Percentiles rank a stretch among this genome's conserved stretches.
Conservation (phyloP, 2,329 filamentous ascomycete genomes). For the Colletotrichum nymphaeae region DNA sequence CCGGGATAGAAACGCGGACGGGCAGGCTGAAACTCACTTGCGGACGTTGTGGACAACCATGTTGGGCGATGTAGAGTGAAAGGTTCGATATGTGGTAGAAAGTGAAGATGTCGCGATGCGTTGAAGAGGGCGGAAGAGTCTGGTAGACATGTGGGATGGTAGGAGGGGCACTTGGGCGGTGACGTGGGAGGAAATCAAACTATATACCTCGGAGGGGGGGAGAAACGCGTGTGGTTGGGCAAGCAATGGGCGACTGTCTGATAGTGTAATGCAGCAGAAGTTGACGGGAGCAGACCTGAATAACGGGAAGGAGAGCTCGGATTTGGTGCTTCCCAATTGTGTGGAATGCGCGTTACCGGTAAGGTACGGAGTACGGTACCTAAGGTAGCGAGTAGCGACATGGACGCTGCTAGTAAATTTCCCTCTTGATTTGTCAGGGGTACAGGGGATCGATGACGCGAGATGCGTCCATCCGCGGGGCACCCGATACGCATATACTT, state of each 20-base stretch:
- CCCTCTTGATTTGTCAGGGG: constrained; percentile 25
- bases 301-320: neutral
- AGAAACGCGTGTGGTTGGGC: constrained; percentile 15
- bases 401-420: constrained; percentile 18
- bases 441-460: constrained; percentile 29
- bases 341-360: neutral
- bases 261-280: neutral
- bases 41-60: constrained; percentile 58
- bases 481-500: neutral
- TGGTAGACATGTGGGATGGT: constrained; percentile 25
- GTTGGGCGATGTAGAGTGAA: constrained; percentile 52
- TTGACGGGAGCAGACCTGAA: neutral
- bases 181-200: constrained; percentile 20
- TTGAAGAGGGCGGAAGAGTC: constrained; percentile 30
- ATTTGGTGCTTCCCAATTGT: neutral
- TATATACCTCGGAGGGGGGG: constrained; percentile 17
- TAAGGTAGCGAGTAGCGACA: constrained; percentile 2
- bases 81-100: constrained; percentile 36
- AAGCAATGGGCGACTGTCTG: constrained; percentile 16
- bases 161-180: neutral
- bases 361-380: too few relatives aligned
- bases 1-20: neutral
- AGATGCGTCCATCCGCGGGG: neutral
- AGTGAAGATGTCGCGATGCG: constrained; percentile 28
- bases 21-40: constrained; percentile 44